Base-by-base conservation (phyloP, 345 rosid genomes). In the Camelina laxa region DNA sequence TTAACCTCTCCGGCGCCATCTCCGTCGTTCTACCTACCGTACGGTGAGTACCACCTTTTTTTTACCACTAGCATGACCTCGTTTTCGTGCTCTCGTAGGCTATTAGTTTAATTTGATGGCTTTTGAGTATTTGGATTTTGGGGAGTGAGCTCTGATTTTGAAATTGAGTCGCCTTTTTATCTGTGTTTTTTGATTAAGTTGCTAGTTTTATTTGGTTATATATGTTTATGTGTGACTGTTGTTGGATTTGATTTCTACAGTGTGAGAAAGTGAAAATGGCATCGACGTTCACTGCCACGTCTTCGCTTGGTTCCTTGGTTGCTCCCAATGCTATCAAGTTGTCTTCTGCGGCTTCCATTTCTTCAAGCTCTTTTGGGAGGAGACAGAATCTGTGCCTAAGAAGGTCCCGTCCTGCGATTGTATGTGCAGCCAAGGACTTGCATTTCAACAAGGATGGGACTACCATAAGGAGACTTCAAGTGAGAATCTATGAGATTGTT, bases 381-480 rank as follows among this genome's bases (percentile, higher is more conserved):
- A 84, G 84, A 57, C 87, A 78, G 49, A 83, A 72, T 58, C 80
- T 80, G 30, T 84, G 79, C 82, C 81, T 9, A 33, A 80, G 84
- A 11, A 89, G 82, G 71, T 65, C 89, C 12, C 78, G 84, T 7
- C 62, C 84, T 14, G 83, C 87, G 12, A 88, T 81, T 78, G 77
- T 92, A 20, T 85, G 61, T 77, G 97, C 98, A 49, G 97, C 99
- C 41, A 96, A 96, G 83, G 97, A 96, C 39, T 73, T 96, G 81
- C 88, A 92, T 81, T 96, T 95, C 84, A 95, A 95, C 83, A 92
- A 84, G 79, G 99, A 96, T 59, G 99, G 99, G 6, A 77, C 91
- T 8, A 87, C 99, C 19, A 87, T 96, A 7, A 96, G 79, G 84
- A 96, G 84, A 82, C 84, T 96, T 66, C 99, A 96, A 80, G 99